phyloP scores from a whole-genome alignment of 768 basidiomycete species.

The Rubroboletus satanas region DNA sequence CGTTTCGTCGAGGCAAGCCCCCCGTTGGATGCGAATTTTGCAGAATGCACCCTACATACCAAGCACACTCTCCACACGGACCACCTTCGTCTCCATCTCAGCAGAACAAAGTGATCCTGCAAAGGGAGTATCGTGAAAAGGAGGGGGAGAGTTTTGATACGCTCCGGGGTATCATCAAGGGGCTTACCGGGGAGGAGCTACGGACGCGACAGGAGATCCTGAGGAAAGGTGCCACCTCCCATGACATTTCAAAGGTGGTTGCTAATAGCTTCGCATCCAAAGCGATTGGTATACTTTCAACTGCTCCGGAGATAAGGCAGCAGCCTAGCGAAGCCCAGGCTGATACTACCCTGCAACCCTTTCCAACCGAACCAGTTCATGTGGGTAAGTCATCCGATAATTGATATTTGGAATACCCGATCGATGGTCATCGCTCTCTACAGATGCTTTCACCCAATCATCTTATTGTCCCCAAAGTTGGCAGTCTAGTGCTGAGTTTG shows the following conservation, averaged over 20 bases:
- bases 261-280: not conserved
- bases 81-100: not conserved
- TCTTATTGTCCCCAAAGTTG: not conserved
- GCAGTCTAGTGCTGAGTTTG: not conserved
- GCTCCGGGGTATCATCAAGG: slow-evolving; percentile 16
- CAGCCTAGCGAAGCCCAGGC: not conserved
- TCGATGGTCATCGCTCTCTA: not conserved
- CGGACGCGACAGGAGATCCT: slow-evolving; percentile 20
- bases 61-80: not conserved
- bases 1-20: not conserved
- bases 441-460: slow-evolving; percentile 2
- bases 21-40: not conserved
- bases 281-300: slow-evolving; percentile 11
- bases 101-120: slow-evolving; percentile 12
- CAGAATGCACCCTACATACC: slow-evolving; percentile 1
- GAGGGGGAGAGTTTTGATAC: slow-evolving; percentile 16
- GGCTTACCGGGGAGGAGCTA: slow-evolving; percentile 8
- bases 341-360: not conserved
- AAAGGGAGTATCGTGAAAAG: slow-evolving; percentile 23
- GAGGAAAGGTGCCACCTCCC: slow-evolving; percentile 10
- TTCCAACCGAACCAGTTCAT: not conserved
- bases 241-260: not conserved
- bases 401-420: too few species aligned
- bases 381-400: not conserved
- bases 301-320: not conserved